phyloP scores from a whole-genome alignment of 2,329 filamentous ascomycete species.

The Blastomyces percursus region DNA sequence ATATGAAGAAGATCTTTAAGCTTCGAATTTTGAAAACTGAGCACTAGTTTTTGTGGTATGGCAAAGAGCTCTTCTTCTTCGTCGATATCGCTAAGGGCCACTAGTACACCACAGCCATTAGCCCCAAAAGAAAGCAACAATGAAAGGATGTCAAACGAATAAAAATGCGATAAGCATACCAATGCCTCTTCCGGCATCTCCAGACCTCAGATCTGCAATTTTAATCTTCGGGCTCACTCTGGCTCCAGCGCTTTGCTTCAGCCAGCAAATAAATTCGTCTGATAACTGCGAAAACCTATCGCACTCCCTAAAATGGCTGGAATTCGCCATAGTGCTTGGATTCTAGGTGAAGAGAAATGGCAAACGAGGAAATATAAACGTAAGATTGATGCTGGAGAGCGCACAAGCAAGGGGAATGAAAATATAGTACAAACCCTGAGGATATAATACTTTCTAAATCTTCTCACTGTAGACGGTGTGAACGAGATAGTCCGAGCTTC shows the following conservation, averaged over 20 bases:
- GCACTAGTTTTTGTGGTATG: slow-evolving; percentile 60
- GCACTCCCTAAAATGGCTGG: slow-evolving; percentile 25
- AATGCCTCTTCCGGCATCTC: slow-evolving; percentile 51
- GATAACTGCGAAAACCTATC: slow-evolving; percentile 38
- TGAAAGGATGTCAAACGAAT: slow-evolving; percentile 11
- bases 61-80: slow-evolving; percentile 70
- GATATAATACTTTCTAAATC: slow-evolving; percentile 13
- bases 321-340: slow-evolving; percentile 24
- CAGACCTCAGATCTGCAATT: slow-evolving; percentile 46
- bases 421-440: slow-evolving; percentile 5
- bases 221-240: slow-evolving; percentile 48
- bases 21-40: slow-evolving; percentile 61
- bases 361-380: background rate
- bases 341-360: background rate
- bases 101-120: slow-evolving; percentile 34
- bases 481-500: slow-evolving; percentile 18
- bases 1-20: slow-evolving; percentile 49
- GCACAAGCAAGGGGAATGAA: slow-evolving; percentile 7
- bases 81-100: slow-evolving; percentile 58
- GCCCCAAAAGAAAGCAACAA: slow-evolving; percentile 13
- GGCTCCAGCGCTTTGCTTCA: slow-evolving; percentile 41
- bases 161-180: slow-evolving; percentile 38
- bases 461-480: slow-evolving; percentile 14
- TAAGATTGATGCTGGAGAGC: background rate
- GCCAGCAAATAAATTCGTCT: slow-evolving; percentile 47